Conservation (phyloP, 768 basidiomycete species). For the Boletus pseudopeckii region DNA sequence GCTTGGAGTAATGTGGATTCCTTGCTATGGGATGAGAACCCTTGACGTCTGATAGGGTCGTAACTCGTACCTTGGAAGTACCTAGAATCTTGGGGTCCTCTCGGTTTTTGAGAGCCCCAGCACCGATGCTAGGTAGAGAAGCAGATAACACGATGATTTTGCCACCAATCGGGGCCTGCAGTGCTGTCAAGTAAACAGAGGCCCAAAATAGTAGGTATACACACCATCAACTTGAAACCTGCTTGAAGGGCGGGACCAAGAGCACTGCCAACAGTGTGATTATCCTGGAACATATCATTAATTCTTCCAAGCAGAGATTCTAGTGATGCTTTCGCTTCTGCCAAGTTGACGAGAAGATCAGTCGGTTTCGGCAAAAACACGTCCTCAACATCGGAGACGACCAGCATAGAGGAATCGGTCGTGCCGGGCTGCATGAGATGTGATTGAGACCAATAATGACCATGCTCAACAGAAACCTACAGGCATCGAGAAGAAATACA, state of each 20-base stretch:
- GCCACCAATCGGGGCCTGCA: slow-evolving; percentile 85
- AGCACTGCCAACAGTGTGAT: slow-evolving; percentile 87
- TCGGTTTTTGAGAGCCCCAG: slow-evolving; percentile 90
- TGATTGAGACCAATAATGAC: not conserved
- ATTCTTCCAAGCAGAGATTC: slow-evolving; percentile 80
- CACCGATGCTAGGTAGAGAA: slow-evolving; percentile 81
- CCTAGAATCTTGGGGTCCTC: slow-evolving; percentile 97
- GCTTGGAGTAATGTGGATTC: slow-evolving; percentile 92
- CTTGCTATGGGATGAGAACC: slow-evolving; percentile 34
- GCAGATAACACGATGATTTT: slow-evolving; percentile 89
- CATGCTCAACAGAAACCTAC: slow-evolving; percentile 29
- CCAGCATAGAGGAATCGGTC: slow-evolving; percentile 88
- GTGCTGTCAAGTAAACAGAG: not conserved
- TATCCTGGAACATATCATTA: slow-evolving; percentile 98
- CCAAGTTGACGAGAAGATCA: slow-evolving; percentile 92
- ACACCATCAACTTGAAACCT: slow-evolving; percentile 91
- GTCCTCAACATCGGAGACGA: slow-evolving; percentile 95
- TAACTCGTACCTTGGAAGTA: slow-evolving; percentile 69
- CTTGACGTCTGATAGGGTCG: not conserved
- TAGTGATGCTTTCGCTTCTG: slow-evolving; percentile 75
- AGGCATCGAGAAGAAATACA: slow-evolving; percentile 96
- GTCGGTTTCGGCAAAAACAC: slow-evolving; percentile 97
- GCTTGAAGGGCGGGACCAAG: slow-evolving; percentile 93
- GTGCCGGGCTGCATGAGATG: slow-evolving; percentile 49
- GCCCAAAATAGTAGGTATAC: slow-evolving; percentile 7